Conservation (phyloP, 2,329 filamentous ascomycete species). For the Aspergillus unguis region DNA sequence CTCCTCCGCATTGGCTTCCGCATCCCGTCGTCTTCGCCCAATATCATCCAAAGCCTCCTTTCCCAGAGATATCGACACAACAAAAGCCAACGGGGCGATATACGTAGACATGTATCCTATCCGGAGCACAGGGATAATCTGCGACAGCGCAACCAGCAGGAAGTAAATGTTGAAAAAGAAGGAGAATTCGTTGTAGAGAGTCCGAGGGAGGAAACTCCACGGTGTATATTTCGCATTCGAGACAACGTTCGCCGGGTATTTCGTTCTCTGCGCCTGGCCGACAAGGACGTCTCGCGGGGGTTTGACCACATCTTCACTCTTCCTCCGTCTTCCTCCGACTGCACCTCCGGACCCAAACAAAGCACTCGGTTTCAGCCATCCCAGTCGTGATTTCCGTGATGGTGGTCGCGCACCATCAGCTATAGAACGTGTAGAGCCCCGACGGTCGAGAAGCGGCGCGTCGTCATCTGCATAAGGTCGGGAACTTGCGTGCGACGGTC, state of each 20-base stretch:
- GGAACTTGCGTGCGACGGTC: conserved; percentile 59
- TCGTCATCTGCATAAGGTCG: conserved; percentile 62
- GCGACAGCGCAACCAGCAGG: conserved; percentile 87
- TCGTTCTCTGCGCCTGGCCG: conserved; percentile 67
- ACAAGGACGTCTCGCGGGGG: conserved; percentile 73
- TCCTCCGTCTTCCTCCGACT: conserved; percentile 35
- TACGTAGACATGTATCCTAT: conserved; percentile 97
- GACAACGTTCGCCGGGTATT: conserved; percentile 84
- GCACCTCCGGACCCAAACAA: conserved; percentile 20
- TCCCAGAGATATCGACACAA: conserved; percentile 84
- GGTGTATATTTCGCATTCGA: conserved; percentile 98
- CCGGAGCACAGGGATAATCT: conserved; percentile 81
- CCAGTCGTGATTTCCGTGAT: conserved; percentile 55
- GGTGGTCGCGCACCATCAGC: conserved; percentile 40
- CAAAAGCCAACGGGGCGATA: conserved; percentile 85
- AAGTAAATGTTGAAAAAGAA: conserved; percentile 99
- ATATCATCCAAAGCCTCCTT: conserved; percentile 97
- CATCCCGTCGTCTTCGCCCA: conserved; percentile 76
- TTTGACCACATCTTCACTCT: conserved; percentile 37
- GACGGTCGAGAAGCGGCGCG: conserved; percentile 58
- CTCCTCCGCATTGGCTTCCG: conserved; percentile 88
- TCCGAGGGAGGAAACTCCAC: conserved; percentile 88
- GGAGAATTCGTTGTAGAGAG: conserved; percentile 97
- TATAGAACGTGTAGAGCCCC: conserved; percentile 36
- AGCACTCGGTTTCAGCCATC: conserved; percentile 59